These are phyloP conservation scores for Suillus variegatus DNA, from an alignment of 768 basidiomycete genomes.

Conservation along the genomic window DNA sequence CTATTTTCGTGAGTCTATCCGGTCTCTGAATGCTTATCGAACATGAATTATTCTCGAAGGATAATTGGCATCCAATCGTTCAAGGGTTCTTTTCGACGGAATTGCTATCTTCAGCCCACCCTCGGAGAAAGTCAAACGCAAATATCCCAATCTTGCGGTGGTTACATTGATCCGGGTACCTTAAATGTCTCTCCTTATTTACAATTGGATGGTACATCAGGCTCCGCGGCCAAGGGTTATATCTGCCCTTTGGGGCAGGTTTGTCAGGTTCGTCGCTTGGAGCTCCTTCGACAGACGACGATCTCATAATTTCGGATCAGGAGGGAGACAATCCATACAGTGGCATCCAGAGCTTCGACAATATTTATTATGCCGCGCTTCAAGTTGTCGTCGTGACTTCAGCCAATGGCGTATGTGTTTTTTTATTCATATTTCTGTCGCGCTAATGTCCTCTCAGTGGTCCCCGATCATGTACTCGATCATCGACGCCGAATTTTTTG, in stretches of 20 bases:
- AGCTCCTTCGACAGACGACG: not conserved
- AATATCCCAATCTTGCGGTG: constrained; percentile 75
- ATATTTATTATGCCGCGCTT: constrained; percentile 75
- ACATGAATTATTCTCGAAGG: constrained; percentile 27
- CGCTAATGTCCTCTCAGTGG: constrained; percentile 50
- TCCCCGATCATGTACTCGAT: constrained; percentile 81
- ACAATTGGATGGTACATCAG: constrained; percentile 36
- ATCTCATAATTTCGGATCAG: constrained; percentile 32
- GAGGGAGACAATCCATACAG: constrained; percentile 65
- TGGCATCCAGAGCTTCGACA: constrained; percentile 83
- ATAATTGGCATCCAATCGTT: constrained; percentile 96
- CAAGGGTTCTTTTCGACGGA: constrained; percentile 76
- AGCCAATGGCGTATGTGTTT: constrained; percentile 64
- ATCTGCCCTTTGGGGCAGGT: constrained; percentile 87
- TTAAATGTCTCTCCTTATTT: constrained; percentile 48
- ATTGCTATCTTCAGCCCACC: constrained; percentile 56
- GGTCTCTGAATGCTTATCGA: not conserved
- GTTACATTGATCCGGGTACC: constrained; percentile 65
- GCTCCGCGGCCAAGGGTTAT: constrained; percentile 69
- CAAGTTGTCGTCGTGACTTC: constrained; percentile 87
- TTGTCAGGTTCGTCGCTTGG: constrained; percentile 58
- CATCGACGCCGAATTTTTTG: constrained; percentile 88
- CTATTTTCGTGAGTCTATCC: constrained; percentile 71
- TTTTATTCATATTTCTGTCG: not conserved
- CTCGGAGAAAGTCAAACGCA: constrained; percentile 52